Base-by-base conservation (phyloP, 1,284 basidiomycete genomes). In the Acaromyces ingoldii region DNA sequence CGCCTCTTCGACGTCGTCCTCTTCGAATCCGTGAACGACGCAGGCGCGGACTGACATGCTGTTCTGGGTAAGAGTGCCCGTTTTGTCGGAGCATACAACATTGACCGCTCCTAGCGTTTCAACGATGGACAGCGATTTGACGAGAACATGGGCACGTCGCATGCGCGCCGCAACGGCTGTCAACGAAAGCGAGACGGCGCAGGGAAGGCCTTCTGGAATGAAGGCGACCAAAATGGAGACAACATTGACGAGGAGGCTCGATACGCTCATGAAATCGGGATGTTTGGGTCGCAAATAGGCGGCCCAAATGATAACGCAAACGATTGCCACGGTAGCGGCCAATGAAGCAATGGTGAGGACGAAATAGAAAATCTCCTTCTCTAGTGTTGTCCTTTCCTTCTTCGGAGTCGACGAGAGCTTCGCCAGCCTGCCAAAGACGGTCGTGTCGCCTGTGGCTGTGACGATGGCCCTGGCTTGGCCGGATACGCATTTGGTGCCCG, bases 111-210 rank as follows among this genome's bases (percentile, higher is more conserved):
- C 83, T 24, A 87, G 79, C 1, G 85, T 87, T 72, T 87, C 85
- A 58, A 83, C 82, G 0, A 82, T 83, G 42, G 82, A 80, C 49
- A 85, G 77, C 54, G 80, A 80, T 63, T 10, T 86, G 83, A 52
- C 83, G 81, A 74, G 78, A 1, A 87, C 84, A 57, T 85, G 85
- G 68, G 84, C 82, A 21, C 80, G 80, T 1, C 84, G 83, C 85
- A 86, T 86, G 39, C 84, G 78, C 72, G 84, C 84, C 2, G 85
- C 85, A 1, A 84, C 84, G 44, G 86, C 84, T 2, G 85, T 85
- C 4, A 87, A 72, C 52, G 86, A 75, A 7, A 86, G 78, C 1
- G 85, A 85, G 40, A 87, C 85, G 2, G 84, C 84, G 9, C 84
- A 83, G 0, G 85, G 84, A 37, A 86, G 76, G 60, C 84, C 84